Conservation (phyloP, 345 rosid species). For the Trapa incisa region DNA sequence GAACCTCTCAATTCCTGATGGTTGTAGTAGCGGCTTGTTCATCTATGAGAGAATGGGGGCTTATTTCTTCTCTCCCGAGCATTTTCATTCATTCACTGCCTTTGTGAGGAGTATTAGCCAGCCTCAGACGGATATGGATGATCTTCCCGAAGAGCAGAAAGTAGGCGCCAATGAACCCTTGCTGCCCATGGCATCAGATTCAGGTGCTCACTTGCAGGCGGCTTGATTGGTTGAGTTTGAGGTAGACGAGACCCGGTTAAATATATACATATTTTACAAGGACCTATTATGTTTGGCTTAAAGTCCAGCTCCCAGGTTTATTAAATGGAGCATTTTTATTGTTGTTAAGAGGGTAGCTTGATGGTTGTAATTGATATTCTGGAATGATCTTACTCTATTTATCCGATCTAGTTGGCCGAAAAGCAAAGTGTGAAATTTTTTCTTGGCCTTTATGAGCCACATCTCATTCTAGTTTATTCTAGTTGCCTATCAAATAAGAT, state of each 20-base stretch:
- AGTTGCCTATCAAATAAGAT: too few species aligned
- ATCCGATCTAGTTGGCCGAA: too few species aligned
- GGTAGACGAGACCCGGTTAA: neutral
- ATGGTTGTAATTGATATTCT: neutral
- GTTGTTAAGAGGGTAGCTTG: neutral
- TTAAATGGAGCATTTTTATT: neutral
- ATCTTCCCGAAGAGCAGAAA: constrained; percentile 29
- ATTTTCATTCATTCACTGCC: constrained; percentile 61
- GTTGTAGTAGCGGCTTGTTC: constrained; percentile 27
- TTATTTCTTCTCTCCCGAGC: constrained; percentile 84
- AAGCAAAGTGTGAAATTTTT: too few species aligned
- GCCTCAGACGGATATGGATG: constrained; percentile 37
- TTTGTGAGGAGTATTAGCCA: constrained; percentile 54
- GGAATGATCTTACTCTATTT: too few species aligned
- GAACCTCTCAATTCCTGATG: constrained; percentile 24
- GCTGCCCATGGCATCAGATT: constrained; percentile 14
- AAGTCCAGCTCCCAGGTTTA: neutral
- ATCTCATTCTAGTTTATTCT: too few species aligned
- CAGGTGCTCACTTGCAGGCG: constrained; percentile 32
- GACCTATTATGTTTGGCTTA: too few species aligned
- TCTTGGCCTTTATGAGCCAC: too few species aligned
- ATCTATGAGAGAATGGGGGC: constrained; percentile 97
- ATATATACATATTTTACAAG: neutral
- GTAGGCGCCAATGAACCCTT: constrained; percentile 15
- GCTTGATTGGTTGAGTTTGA: constrained; percentile 13